A percentile compares a stretch with the other conserved stretches of the same genome.
These are phyloP conservation scores for Sporothrix euskadiensis DNA, from an alignment of 2,329 filamentous ascomycete genomes.

Conservation along the genomic window DNA sequence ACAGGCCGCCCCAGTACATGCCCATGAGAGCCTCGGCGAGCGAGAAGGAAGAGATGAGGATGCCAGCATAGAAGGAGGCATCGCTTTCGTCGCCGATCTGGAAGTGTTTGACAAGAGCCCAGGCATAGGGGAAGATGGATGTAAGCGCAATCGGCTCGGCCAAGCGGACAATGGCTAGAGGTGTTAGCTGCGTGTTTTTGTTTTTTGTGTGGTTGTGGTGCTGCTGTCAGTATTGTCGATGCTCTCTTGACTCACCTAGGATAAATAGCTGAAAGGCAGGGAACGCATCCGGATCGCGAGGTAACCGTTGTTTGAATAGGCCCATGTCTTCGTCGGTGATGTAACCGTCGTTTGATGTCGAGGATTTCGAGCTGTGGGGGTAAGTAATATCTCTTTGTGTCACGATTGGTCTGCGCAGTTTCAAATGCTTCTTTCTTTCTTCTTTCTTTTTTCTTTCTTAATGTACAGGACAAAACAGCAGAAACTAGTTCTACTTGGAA, in stretches of 20 bases:
- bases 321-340: slow-evolving; percentile 44
- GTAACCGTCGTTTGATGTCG: background rate
- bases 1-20: slow-evolving; percentile 84
- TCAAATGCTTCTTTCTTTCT: background rate
- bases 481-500: background rate
- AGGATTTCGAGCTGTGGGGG: background rate
- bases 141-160: slow-evolving; percentile 91
- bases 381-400: background rate
- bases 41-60: slow-evolving; percentile 84
- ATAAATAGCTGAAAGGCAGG: slow-evolving; percentile 80
- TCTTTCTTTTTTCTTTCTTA: background rate
- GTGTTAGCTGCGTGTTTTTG: background rate
- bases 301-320: slow-evolving; percentile 52
- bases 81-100: slow-evolving; percentile 69
- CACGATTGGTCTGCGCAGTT: background rate
- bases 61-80: slow-evolving; percentile 84
- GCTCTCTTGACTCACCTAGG: slow-evolving; percentile 61
- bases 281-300: slow-evolving; percentile 70
- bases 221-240: background rate
- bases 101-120: slow-evolving; percentile 77
- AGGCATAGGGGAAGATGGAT: slow-evolving; percentile 90
- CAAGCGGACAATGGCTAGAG: slow-evolving; percentile 81
- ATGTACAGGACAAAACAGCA: background rate
- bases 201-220: too few relatives aligned
- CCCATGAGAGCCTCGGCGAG: slow-evolving; percentile 80